A percentile compares a stretch with the other conserved stretches of the same genome.
These are phyloP conservation scores for Nannochloris sp. DNA, from an alignment of 139 green algal species.

Conservation along the genomic window DNA sequence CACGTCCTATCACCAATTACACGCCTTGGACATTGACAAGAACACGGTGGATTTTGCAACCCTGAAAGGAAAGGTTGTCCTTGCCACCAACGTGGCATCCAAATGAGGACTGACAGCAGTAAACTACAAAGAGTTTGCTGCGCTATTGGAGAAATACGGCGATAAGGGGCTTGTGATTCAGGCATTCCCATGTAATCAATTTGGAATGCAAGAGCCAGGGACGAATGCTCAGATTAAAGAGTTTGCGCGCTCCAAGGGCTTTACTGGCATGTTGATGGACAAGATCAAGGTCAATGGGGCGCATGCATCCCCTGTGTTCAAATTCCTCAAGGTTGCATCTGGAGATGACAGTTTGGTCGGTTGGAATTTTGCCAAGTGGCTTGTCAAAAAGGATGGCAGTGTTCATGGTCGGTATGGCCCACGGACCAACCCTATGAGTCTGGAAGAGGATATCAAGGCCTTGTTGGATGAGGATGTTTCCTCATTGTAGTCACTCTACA, in stretches of 20 bases:
- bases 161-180: constrained; percentile 16
- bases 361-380: constrained; percentile 26
- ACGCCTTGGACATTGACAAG: constrained; percentile 34
- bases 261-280: constrained; percentile 28
- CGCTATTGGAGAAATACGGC: constrained; percentile 23
- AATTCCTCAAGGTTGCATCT: constrained; percentile 25
- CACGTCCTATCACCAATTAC: constrained; percentile 25
- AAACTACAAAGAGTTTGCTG: constrained; percentile 24
- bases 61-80: constrained; percentile 30
- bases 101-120: constrained; percentile 23
- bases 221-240: constrained; percentile 36
- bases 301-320: constrained; percentile 21
- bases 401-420: constrained; percentile 16
- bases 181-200: constrained; percentile 38
- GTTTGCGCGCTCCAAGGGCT: constrained; percentile 20
- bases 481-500: background rate
- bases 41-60: constrained; percentile 12
- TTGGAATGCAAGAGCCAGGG: constrained; percentile 30
- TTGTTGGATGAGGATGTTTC: background rate
- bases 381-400: constrained; percentile 21
- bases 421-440: background rate
- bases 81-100: constrained; percentile 30
- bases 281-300: constrained; percentile 33
- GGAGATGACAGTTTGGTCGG: background rate
- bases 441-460: background rate